Base-by-base conservation (phyloP, 192 early-diverging fungal genomes). In the Chytriomyces hyalinus region DNA sequence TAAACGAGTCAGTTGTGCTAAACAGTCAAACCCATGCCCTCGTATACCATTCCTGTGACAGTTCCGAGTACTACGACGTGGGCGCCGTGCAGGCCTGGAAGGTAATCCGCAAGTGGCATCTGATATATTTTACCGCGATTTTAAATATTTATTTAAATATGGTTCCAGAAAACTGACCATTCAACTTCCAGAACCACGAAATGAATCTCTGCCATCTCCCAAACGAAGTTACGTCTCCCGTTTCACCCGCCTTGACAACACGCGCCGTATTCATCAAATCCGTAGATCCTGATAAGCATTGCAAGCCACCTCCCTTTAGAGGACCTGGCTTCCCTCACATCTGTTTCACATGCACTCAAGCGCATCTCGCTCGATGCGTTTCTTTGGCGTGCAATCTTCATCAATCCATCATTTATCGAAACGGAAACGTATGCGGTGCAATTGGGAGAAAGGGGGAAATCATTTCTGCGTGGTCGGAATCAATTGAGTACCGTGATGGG, bases 11-110 rank as follows among this genome's bases (percentile, higher is more conserved):
- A 11, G 62, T 11, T 64, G 11, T 3, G 15, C 62, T 1, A 64
- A 10, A 13, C 11, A 46, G 46, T 47, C 67, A 49, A 22, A 9
- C 43, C 17, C 15, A 10, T 10, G 43, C 1, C 26, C 8, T 49
- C 36, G 10, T 46, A 44, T 63, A 69, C 62, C 77, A 78, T 78
- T 8, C 77, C 77, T 7, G 68, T 78, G 7, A 65, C n/a, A 24
- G 61, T 64, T 8, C 77, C 77, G 6, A 78, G 69, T 6, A 49
- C 69, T 5, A 78, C 69, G 20, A 78, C 77, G 62, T 78, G 77
- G 2, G 13, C 20, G 15, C 77, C 77, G 47, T 75, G 62, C 63
- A 75, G 73, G 15, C 62, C 64, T 24, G 73, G 73, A 65, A 75
- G 22, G 17, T 43, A 73, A 44, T 73, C 59, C n/a, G 8, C 17